Percentiles rank a stretch among this genome's conserved stretches.
Conservation (phyloP, 1,284 basidiomycete genomes). For the Trametes sp. region DNA sequence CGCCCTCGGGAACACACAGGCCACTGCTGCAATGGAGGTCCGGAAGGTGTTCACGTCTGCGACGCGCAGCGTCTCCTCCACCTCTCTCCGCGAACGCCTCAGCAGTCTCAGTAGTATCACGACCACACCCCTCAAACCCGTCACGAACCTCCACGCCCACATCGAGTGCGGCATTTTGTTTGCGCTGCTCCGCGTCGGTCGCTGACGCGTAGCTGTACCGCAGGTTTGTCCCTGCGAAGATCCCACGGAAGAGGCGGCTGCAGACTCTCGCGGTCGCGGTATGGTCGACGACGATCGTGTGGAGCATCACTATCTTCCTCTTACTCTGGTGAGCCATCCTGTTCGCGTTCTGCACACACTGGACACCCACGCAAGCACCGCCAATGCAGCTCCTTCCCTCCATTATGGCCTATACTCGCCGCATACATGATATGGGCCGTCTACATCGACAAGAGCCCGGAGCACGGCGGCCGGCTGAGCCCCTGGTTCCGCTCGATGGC, state of each 20-base stretch:
- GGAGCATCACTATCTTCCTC: slow-evolving; percentile 76
- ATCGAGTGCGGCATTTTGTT: slow-evolving; percentile 63
- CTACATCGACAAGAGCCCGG: slow-evolving; percentile 81
- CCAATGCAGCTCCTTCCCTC: slow-evolving; percentile 80
- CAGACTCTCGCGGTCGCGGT: slow-evolving; percentile 89
- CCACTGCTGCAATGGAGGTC: slow-evolving; percentile 36
- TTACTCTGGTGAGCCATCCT: slow-evolving; percentile 71
- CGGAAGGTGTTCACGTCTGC: slow-evolving; percentile 41
- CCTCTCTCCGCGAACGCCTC: slow-evolving; percentile 60
- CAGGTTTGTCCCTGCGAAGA: slow-evolving; percentile 76
- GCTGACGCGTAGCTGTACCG: slow-evolving; percentile 8
- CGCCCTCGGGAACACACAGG: neutral
- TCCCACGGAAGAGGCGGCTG: slow-evolving; percentile 81
- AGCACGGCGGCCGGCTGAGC: slow-evolving; percentile 79
- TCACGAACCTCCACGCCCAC: slow-evolving; percentile 65
- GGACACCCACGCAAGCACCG: neutral
- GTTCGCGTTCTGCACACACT: neutral
- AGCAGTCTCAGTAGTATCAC: slow-evolving; percentile 62
- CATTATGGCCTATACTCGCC: slow-evolving; percentile 86
- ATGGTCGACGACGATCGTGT: slow-evolving; percentile 85
- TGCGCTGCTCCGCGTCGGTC: neutral
- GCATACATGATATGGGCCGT: slow-evolving; percentile 87
- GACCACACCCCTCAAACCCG: slow-evolving; percentile 61
- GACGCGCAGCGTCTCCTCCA: slow-evolving; percentile 44
- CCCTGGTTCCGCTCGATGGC: slow-evolving; percentile 77